Percentiles rank a stretch among this genome's conserved stretches.
These are phyloP conservation scores for Ceratobasidium sp. DNA, from an alignment of 1,284 basidiomycete genomes.

Conservation along the genomic window DNA sequence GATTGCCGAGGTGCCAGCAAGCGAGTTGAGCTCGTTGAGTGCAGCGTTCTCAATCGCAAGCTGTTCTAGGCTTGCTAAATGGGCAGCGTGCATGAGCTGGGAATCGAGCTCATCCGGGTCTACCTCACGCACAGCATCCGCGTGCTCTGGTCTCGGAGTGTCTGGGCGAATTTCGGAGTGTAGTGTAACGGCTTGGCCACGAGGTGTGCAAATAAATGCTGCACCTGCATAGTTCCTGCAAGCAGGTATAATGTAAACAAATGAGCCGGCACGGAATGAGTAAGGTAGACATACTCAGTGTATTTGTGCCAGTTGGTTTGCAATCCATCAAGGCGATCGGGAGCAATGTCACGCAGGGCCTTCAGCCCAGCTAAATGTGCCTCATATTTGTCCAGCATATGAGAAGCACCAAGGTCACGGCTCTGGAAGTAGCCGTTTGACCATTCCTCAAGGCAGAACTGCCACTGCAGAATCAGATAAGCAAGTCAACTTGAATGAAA, in stretches of 20 bases:
- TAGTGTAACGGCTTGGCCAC: neutral
- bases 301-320: neutral
- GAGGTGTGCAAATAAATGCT: neutral
- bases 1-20: too few relatives aligned
- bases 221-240: neutral
- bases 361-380: constrained; percentile 18
- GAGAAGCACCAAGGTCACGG: neutral
- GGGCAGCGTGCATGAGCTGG: neutral
- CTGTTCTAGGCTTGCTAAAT: neutral
- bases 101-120: neutral
- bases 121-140: neutral
- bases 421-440: neutral
- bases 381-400: constrained; percentile 28
- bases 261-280: too few relatives aligned
- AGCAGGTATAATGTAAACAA: neutral
- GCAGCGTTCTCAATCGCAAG: neutral
- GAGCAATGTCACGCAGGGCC: neutral
- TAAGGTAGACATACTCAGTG: neutral
- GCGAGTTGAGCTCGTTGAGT: neutral
- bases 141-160: neutral
- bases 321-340: neutral
- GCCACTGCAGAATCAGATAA: neutral
- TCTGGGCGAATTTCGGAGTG: neutral
- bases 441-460: constrained; percentile 33
- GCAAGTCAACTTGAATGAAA: neutral